phyloP scores from a whole-genome alignment of 2,329 filamentous ascomycete species.

The Sclerotinia spermophila region DNA sequence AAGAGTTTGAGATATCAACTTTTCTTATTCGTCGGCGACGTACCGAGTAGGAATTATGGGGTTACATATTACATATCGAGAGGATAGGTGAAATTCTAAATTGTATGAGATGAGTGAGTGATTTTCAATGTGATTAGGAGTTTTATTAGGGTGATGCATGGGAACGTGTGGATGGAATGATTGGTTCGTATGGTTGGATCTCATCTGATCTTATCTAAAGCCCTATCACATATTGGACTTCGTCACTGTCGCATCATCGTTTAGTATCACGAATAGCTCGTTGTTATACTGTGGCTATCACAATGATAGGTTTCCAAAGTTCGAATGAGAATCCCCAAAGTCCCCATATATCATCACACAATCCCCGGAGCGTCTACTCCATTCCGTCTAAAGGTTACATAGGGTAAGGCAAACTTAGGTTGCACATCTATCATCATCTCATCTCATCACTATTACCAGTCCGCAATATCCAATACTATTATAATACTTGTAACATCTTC shows the following conservation, averaged over 20 bases:
- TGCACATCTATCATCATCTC: not conserved
- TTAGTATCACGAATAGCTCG: slow-evolving; percentile 3
- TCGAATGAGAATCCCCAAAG: not conserved
- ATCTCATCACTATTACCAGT: slow-evolving; percentile 2
- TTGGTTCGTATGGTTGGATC: not conserved
- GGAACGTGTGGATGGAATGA: not conserved
- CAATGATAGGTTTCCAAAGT: not conserved
- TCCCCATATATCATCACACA: not conserved
- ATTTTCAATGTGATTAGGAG: not conserved
- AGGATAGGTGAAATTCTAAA: not conserved
- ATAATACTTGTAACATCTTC: not conserved
- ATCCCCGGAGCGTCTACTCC: not conserved
- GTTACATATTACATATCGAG: not conserved
- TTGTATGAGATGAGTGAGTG: not conserved
- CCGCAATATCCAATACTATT: not conserved
- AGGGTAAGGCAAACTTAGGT: not conserved
- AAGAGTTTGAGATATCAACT: not conserved
- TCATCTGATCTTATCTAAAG: slow-evolving; percentile 15
- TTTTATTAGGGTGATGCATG: not conserved
- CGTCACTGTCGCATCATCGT: slow-evolving; percentile 1
- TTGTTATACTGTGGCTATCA: not conserved
- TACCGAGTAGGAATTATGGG: not conserved
- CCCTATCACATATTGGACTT: not conserved
- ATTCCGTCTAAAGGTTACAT: not conserved
- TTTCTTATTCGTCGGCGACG: slow-evolving; percentile 8